phyloP scores from a whole-genome alignment of 169 alveolate genomes.

The Plasmodium reichenowi region DNA sequence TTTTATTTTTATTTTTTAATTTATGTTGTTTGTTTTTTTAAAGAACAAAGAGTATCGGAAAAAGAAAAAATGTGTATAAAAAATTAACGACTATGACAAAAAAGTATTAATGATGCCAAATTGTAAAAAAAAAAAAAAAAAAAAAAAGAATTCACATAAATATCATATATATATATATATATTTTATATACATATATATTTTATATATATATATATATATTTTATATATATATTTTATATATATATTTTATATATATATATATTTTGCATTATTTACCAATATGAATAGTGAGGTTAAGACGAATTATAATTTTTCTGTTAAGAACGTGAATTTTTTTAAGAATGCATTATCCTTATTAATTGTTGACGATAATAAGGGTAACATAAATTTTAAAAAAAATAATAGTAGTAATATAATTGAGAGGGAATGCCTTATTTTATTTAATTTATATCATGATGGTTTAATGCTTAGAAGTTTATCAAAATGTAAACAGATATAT shows the following conservation, averaged over 20 bases:
- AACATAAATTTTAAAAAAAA: not conserved
- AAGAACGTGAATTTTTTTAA: constrained; percentile 61
- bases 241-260: not conserved
- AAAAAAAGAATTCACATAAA: too few relatives aligned
- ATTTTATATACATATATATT: too few relatives aligned
- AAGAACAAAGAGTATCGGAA: not conserved
- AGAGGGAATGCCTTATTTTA: constrained; percentile 29
- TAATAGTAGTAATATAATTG: not conserved
- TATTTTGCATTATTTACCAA: not conserved
- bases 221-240: too few relatives aligned
- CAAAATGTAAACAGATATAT: constrained; percentile 68
- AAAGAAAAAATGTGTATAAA: too few relatives aligned
- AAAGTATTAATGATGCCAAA: too few relatives aligned
- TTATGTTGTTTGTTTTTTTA: not conserved
- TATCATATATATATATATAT: too few relatives aligned
- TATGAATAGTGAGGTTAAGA: constrained; percentile 26
- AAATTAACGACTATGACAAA: too few relatives aligned
- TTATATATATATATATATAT: too few relatives aligned
- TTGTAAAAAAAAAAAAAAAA: too few relatives aligned
- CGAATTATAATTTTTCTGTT: constrained; percentile 56
- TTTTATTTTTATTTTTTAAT: not conserved
- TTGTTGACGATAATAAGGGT: constrained; percentile 55
- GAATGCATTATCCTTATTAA: constrained; percentile 58
- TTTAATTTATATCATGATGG: constrained; percentile 52
- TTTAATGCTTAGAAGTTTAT: constrained; percentile 62